Base-by-base conservation (phyloP, 306 rosid genomes). In the Lithocarpus polystachyus region DNA sequence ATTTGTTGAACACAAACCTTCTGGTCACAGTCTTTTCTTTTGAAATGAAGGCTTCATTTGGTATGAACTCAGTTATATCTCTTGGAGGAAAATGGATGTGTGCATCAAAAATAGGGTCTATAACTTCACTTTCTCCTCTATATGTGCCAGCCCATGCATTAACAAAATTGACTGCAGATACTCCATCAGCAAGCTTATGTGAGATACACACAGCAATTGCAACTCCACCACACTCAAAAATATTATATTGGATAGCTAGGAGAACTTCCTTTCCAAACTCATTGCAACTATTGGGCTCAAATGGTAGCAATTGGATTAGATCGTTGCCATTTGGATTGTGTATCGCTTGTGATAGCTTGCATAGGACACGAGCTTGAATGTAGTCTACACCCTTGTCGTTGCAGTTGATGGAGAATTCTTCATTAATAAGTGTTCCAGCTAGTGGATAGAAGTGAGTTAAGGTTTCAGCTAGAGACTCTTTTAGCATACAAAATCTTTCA, bases 381-480 rank as follows among this genome's bases (percentile, higher is more conserved):
- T 19, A 81, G 5, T 51, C 20, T 20, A 69, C 85, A 8, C 82
- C 85, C 5, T 22, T 51, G 2, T 84, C 80, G 29, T 73, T 78
- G 69, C 85, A 84, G 8, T 73, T 80, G 13, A 84, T 53, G 19
- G 1, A 15, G 48, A 56, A 3, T 1, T 77, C 75, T 10, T 5
- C 76, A 72, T 62, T 56, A 2, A 45, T 5, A 62, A 7, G 22
- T 56, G 24, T 85, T 26, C 85, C 83, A 26, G 75, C 82, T 11
- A 81, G 71, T 1, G 83, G 88, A 71, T 69, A 71, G 12, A 74
- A 81, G 4, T 62, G 81, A 62, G 85, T 59, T 31, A 81, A 72
- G 2, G 45, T n/a, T 1, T 71, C 24, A 12, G 83, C 79, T 18
- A 85, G 24, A 5, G 83, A 81, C 40, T 51, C 4, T 54, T 81